Evolutionary conservation across 805 yeast genomes (phyloP).

Genomic region (Jamesozyma gamospora): DNA sequence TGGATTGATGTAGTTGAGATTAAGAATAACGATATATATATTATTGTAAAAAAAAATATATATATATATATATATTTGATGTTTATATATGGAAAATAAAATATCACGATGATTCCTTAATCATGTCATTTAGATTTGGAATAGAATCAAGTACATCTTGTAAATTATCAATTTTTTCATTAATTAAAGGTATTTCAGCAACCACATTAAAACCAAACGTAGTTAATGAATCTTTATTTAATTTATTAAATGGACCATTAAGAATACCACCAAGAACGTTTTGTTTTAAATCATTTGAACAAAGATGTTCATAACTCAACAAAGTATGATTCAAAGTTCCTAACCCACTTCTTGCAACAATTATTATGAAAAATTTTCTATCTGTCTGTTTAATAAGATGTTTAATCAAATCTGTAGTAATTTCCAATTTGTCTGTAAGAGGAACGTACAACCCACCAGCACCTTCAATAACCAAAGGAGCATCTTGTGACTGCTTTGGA

Average conservation of each 20-base stretch:
- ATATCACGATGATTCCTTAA: neutral
- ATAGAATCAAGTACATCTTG: neutral
- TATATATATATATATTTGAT: too few relatives aligned
- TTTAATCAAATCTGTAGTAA: conserved; percentile 20
- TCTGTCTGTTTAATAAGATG: conserved; percentile 5
- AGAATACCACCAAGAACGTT: conserved; percentile 17
- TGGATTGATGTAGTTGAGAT: too few relatives aligned
- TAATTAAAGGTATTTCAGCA: conserved; percentile 30
- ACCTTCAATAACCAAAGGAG: conserved; percentile 23
- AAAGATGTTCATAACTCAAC: conserved; percentile 20
- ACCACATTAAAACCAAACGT: conserved; percentile 17
- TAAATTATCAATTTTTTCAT: conserved; percentile 3
- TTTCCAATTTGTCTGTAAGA: conserved; percentile 15
- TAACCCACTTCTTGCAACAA: conserved; percentile 24
- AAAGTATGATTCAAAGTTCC: conserved; percentile 28
- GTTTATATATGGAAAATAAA: too few relatives aligned
- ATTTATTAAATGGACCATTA: conserved; percentile 19
- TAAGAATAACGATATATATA: too few relatives aligned
- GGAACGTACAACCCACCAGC: conserved; percentile 28
- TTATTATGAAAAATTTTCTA: conserved; percentile 16
- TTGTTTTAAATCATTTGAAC: conserved; percentile 10
- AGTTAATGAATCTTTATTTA: conserved; percentile 14
- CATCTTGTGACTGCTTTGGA: conserved; percentile 8
- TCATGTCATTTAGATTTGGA: conserved; percentile 4
- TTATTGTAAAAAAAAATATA: too few relatives aligned